Conservation (phyloP, 352 stramenopile genomes). For the Sclerospora graminicola region DNA sequence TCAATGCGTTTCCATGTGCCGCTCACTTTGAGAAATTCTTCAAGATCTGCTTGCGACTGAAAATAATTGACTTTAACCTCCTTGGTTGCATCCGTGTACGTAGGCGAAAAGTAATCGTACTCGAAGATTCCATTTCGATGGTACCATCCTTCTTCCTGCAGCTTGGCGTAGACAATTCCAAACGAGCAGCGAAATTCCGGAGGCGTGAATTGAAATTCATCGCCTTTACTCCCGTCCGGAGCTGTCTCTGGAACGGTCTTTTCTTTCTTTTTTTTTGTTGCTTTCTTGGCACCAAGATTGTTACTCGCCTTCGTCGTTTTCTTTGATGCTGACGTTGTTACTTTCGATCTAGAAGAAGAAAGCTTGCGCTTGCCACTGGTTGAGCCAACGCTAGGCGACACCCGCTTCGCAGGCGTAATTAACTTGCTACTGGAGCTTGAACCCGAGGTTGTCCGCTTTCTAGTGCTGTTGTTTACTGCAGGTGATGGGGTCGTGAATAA, state of each 20-base stretch:
- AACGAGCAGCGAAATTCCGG: constrained; percentile 67
- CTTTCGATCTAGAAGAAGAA: constrained; percentile 15
- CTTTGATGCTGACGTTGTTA: constrained; percentile 7
- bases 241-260: constrained; percentile 2
- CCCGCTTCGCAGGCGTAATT: constrained; percentile 19
- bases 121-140: constrained; percentile 49
- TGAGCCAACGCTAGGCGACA: constrained; percentile 3
- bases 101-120: constrained; percentile 77
- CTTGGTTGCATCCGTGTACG: constrained; percentile 43
- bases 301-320: constrained; percentile 21
- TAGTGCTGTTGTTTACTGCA: constrained; percentile 23
- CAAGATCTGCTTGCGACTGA: constrained; percentile 42
- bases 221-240: constrained; percentile 5
- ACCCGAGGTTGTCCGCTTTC: constrained; percentile 9
- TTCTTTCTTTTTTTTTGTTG: constrained; percentile 16
- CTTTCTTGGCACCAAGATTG: constrained; percentile 22
- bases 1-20: constrained; percentile 54
- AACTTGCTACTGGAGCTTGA: constrained; percentile 11
- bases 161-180: constrained; percentile 46
- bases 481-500: constrained; percentile 36
- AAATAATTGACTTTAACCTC: constrained; percentile 56
- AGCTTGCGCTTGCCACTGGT: constrained; percentile 21
- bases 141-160: constrained; percentile 52
- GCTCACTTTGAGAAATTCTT: constrained; percentile 48
- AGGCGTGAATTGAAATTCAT: constrained; percentile 33